A percentile compares a stretch with the other conserved stretches of the same genome.
phyloP scores from a whole-genome alignment of 345 rosid species.

The Acer campestre region DNA sequence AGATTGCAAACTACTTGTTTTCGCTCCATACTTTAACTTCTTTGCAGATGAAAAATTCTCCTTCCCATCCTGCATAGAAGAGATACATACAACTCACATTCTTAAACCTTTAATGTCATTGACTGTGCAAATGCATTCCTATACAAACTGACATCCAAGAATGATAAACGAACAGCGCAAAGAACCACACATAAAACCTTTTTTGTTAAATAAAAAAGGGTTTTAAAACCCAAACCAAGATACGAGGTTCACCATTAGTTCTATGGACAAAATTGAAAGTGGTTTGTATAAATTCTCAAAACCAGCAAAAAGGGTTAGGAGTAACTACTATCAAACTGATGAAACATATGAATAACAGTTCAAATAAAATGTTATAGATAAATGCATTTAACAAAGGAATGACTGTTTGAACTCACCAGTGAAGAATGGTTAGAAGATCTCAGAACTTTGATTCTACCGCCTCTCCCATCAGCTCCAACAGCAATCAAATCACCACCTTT shows the following conservation, averaged over 20 bases:
- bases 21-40: conserved; percentile 59
- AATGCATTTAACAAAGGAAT: conserved; percentile 2
- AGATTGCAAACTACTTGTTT: conserved; percentile 49
- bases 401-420: conserved; percentile 42
- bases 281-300: not conserved
- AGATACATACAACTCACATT: not conserved
- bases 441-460: conserved; percentile 78
- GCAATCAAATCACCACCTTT: conserved; percentile 63
- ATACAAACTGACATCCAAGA: not conserved
- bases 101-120: not conserved
- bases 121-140: not conserved
- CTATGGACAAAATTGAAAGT: not conserved
- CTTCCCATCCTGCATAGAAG: conserved; percentile 48
- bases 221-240: not conserved
- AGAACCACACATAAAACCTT: not conserved
- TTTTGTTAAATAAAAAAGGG: not conserved
- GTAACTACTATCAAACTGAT: conserved; percentile 6
- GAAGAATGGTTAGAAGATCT: conserved; percentile 58
- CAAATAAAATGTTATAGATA: not conserved
- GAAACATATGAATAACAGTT: not conserved
- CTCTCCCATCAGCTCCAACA: conserved; percentile 91
- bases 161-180: not conserved
- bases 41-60: conserved; percentile 47
- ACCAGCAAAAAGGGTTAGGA: not conserved
- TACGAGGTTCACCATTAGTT: not conserved